Conservation (phyloP, 23 red algal species). For the Cyanidiococcus yangmingshanensis region DNA sequence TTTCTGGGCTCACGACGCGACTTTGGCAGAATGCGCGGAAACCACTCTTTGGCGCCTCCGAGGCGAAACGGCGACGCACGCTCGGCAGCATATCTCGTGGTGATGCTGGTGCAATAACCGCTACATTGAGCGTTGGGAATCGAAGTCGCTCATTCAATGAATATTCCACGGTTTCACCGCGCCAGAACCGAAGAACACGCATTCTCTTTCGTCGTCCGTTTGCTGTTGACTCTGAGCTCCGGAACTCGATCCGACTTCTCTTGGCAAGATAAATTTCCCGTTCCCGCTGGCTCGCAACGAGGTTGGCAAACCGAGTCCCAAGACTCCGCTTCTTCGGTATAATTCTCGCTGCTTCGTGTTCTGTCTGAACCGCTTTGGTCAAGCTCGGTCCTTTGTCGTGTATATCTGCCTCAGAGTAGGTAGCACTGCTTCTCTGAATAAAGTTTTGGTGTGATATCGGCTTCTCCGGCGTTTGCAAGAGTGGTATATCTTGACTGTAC, state of each 20-base stretch:
- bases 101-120: neutral
- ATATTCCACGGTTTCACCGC: constrained; percentile 8
- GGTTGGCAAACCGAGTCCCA: too few species aligned
- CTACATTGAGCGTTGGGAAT: neutral
- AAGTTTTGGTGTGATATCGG: too few species aligned
- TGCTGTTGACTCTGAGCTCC: neutral
- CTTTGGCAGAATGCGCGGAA: neutral
- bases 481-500: neutral
- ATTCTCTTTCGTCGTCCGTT: neutral
- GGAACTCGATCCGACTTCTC: neutral
- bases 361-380: neutral
- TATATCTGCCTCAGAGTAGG: too few species aligned
- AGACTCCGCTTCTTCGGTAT: too few species aligned
- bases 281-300: neutral
- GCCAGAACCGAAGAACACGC: constrained; percentile 7
- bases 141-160: neutral
- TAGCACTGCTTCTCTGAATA: too few species aligned
- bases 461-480: neutral
- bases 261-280: neutral
- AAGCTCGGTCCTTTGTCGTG: too few species aligned
- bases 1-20: neutral
- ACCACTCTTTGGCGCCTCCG: neutral
- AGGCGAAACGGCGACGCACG: neutral
- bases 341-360: neutral
- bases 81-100: neutral